Evolutionary conservation across 2,329 filamentous ascomycete species (phyloP).

Genomic region (Coleophoma cylindrospora): DNA sequence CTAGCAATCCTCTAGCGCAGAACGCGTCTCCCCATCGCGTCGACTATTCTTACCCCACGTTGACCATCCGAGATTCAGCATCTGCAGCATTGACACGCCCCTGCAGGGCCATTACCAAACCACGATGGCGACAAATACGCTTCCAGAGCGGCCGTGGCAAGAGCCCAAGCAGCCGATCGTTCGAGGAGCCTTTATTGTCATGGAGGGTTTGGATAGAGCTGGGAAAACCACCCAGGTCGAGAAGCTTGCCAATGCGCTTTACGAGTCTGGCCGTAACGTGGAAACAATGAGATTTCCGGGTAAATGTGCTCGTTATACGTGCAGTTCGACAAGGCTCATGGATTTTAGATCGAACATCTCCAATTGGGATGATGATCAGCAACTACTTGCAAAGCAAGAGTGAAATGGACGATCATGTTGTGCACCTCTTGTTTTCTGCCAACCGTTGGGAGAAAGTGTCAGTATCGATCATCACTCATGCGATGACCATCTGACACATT

Average conservation of each 20-base stretch:
- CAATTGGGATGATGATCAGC: conserved; percentile 66
- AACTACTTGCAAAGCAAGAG: conserved; percentile 55
- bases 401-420: conserved; percentile 63
- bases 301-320: conserved; percentile 25
- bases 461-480: neutral
- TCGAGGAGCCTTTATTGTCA: conserved; percentile 60
- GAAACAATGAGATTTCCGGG: conserved; percentile 63
- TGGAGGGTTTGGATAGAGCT: conserved; percentile 67
- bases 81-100: neutral
- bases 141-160: conserved; percentile 8
- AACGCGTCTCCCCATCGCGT: neutral
- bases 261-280: conserved; percentile 43
- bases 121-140: neutral
- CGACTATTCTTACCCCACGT: too few species aligned
- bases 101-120: neutral
- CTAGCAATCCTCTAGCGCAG: neutral
- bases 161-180: conserved; percentile 19
- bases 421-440: conserved; percentile 68
- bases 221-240: conserved; percentile 70
- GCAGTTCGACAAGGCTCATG: conserved; percentile 4
- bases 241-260: conserved; percentile 47
- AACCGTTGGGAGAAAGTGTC: conserved; percentile 60
- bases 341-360: conserved; percentile 55
- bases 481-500: neutral
- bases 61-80: too few species aligned